These are phyloP conservation scores for Tolypocladium ovalisporum DNA, from an alignment of 2,329 filamentous ascomycete genomes.

Conservation along the genomic window DNA sequence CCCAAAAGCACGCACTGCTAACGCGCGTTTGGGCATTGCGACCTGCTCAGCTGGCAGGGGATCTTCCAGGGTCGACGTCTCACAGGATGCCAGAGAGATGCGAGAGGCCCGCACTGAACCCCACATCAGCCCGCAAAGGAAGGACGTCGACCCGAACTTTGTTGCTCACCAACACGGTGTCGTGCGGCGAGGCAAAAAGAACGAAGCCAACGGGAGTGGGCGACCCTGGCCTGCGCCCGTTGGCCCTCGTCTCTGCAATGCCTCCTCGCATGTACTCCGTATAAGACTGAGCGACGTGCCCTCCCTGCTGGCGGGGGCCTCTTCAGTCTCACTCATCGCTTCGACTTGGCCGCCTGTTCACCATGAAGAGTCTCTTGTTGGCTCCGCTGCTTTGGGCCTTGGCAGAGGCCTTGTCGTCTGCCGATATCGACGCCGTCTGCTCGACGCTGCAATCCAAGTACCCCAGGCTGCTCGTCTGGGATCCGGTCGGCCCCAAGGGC, in stretches of 20 bases:
- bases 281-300: background rate
- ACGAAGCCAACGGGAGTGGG: background rate
- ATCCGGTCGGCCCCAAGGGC: constrained; percentile 5
- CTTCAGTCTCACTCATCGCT: background rate
- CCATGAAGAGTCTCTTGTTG: background rate
- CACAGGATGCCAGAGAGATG: background rate
- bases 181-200: background rate
- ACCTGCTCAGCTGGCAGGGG: background rate
- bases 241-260: background rate
- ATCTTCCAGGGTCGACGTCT: background rate
- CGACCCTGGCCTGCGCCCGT: background rate
- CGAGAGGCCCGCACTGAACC: background rate
- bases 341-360: background rate
- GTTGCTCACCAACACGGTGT: background rate
- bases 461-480: constrained; percentile 7
- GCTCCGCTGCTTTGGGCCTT: background rate
- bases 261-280: background rate
- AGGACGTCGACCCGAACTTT: background rate
- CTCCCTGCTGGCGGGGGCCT: background rate
- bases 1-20: background rate
- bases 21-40: background rate
- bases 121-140: background rate
- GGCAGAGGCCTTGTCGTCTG: background rate
- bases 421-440: constrained; percentile 7
- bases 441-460: constrained; percentile 3